Evolutionary conservation across 768 basidiomycete species (phyloP).

Genomic region (Boletus coccyginus): DNA sequence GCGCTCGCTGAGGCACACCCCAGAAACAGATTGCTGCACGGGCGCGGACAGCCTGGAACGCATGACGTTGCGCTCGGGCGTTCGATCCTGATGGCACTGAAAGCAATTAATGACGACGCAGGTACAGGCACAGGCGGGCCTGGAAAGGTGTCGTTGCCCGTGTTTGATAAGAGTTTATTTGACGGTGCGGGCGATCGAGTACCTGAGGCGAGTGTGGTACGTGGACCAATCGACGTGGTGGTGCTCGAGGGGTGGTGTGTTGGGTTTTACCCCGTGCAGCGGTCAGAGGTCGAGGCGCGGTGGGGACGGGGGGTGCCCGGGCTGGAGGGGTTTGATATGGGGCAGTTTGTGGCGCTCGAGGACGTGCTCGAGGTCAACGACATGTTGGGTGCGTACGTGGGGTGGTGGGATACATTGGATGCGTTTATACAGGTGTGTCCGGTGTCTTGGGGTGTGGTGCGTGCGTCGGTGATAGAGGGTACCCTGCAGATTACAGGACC

Average conservation of each 20-base stretch:
- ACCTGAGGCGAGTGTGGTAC: slow-evolving; percentile 39
- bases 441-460: neutral
- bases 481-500: slow-evolving; percentile 39
- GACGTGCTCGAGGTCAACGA: slow-evolving; percentile 66
- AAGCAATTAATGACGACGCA: slow-evolving; percentile 33
- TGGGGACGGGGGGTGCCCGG: slow-evolving; percentile 41
- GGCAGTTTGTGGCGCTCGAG: slow-evolving; percentile 40
- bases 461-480: neutral
- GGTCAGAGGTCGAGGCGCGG: slow-evolving; percentile 47
- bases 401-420: slow-evolving; percentile 71
- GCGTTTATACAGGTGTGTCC: slow-evolving; percentile 62
- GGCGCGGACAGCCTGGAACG: slow-evolving; percentile 92
- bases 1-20: slow-evolving; percentile 50
- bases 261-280: slow-evolving; percentile 70
- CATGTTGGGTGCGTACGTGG: slow-evolving; percentile 53
- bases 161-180: slow-evolving; percentile 85
- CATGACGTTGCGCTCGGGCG: slow-evolving; percentile 76
- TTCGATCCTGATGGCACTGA: slow-evolving; percentile 49
- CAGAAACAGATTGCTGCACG: slow-evolving; percentile 64
- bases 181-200: slow-evolving; percentile 83
- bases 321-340: slow-evolving; percentile 34
- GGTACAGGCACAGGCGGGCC: neutral
- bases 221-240: slow-evolving; percentile 69
- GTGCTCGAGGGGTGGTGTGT: slow-evolving; percentile 96
- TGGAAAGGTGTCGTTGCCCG: slow-evolving; percentile 54